Percentiles rank a stretch among this genome's conserved stretches.
These are phyloP conservation scores for Aspergillus nanangensis DNA, from an alignment of 495 filamentous ascomycete species.

Conservation along the genomic window DNA sequence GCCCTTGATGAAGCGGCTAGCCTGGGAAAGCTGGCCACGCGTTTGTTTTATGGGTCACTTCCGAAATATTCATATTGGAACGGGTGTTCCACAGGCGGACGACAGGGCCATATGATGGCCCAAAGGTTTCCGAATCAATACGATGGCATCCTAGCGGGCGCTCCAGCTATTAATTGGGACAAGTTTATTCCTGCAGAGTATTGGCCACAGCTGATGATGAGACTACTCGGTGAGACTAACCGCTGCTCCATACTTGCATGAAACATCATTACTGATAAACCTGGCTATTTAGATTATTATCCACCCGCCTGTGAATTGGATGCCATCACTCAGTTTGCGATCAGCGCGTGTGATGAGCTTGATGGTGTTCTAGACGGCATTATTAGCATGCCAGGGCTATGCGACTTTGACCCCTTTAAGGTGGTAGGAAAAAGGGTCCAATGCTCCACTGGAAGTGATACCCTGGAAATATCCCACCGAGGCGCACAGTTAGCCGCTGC, in stretches of 20 bases:
- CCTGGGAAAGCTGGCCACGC: constrained; percentile 13
- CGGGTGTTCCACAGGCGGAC: constrained; percentile 45
- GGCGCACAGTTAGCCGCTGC: constrained; percentile 23
- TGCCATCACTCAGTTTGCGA: constrained; percentile 35
- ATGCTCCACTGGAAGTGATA: constrained; percentile 27
- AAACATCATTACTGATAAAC: no score
- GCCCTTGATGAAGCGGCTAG: constrained; percentile 27
- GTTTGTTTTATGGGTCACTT: constrained; percentile 8
- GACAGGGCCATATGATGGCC: constrained; percentile 41
- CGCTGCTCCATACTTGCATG: no score
- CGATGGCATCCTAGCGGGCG: constrained; percentile 58
- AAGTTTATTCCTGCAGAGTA: constrained; percentile 22
- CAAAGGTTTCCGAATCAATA: constrained; percentile 41
- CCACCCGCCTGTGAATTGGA: constrained; percentile 41
- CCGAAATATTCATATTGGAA: constrained; percentile 36
- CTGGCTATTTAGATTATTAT: no score
- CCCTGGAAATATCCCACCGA: constrained; percentile 19
- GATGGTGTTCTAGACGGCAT: constrained; percentile 58
- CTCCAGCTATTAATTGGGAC: constrained; percentile 37
- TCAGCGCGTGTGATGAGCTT: constrained; percentile 45
- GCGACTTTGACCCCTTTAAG: constrained; percentile 41
- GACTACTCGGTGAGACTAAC: constrained; percentile 30
- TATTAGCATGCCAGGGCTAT: constrained; percentile 48
- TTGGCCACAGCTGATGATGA: constrained; percentile 20
- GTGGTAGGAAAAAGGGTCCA: constrained; percentile 43